Evolutionary conservation across 768 basidiomycete genomes (phyloP), one percentile per base, ranked within the genome.

Genomic region (Agaricus subrufescens): DNA sequence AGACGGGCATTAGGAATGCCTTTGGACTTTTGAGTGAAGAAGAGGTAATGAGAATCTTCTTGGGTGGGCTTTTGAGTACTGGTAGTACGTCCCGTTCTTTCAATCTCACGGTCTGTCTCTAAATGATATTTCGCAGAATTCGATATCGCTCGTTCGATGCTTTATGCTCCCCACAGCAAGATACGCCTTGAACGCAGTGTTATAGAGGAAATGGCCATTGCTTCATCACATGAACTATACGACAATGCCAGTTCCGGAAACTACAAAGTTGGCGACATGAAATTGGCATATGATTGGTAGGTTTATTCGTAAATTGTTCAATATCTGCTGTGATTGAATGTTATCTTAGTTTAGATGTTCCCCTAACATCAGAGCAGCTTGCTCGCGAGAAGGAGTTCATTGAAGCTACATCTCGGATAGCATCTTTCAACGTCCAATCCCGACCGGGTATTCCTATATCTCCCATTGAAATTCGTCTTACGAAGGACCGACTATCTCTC

Each of bases 261-360:
- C 64, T 87, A 94, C 66, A 91, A 92, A 62, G 78, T 82, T 38
- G 95, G 96, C 3, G 93, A 96, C 50, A 98, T 99, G 95, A 96
- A 94, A 68, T 75, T 93, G 48, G 97, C 97, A 1, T 95, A 95
- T 69, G 92, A 96, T 56, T 98, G 97, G 96, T 97, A 68, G 59
- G 65, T 56, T n/a, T 4, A 58, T 64, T 60, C 57, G 19, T 48
- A 31, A 30, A 46, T 50, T 50, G 39, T 29, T 37, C 34, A 11
- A 10, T 9, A 37, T 31, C 34, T 54, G 56, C 62, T 3, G 15
- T 39, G 15, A 38, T 15, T 47, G 15, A 52, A 19, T 23, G n/a
- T 40, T 31, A 5, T 51, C 53, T 0, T 64, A 98, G 96, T 63
- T 76, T 98, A 52, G 76, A 85, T 49, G 89, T 98, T 11, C 85